Evolutionary conservation across 768 basidiomycete species (phyloP).

Genomic region (Lentinula guzmanii): DNA sequence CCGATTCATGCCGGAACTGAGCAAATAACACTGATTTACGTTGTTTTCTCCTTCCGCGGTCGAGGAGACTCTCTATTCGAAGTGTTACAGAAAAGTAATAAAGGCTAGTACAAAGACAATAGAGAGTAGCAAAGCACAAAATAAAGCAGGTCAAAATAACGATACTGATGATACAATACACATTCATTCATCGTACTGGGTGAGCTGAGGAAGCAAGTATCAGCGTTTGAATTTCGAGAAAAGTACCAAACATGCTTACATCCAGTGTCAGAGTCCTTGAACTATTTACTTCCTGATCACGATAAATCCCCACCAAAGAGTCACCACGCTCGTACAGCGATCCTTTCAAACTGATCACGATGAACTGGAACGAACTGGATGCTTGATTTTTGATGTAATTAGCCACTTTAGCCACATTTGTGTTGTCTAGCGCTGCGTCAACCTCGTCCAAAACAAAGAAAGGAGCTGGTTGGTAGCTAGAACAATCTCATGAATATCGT

Average conservation of each 20-base stretch:
- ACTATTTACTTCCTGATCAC: constrained; percentile 91
- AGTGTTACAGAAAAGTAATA: background rate
- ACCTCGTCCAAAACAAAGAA: constrained; percentile 99
- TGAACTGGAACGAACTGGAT: constrained; percentile 85
- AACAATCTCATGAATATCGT: background rate
- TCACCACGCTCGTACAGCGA: constrained; percentile 88
- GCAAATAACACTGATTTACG: background rate
- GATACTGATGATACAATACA: background rate
- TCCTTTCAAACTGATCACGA: constrained; percentile 95
- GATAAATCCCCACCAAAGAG: constrained; percentile 89
- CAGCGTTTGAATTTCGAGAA: background rate
- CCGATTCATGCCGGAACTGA: background rate
- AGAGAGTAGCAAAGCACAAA: background rate
- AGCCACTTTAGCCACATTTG: constrained; percentile 95
- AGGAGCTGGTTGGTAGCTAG: constrained; percentile 90
- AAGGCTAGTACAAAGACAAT: background rate
- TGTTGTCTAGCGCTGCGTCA: constrained; percentile 96
- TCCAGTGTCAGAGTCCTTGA: constrained; percentile 90
- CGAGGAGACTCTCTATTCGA: too few species aligned
- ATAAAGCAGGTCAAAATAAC: background rate
- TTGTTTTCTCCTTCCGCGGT: too few species aligned
- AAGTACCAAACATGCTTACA: constrained; percentile 37
- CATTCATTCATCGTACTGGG: constrained; percentile 52
- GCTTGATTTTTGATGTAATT: constrained; percentile 87
- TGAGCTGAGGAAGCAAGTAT: constrained; percentile 33